Evolutionary conservation across 2,329 filamentous ascomycete genomes (phyloP).

Genomic region (Trichoderma afroharzianum): DNA sequence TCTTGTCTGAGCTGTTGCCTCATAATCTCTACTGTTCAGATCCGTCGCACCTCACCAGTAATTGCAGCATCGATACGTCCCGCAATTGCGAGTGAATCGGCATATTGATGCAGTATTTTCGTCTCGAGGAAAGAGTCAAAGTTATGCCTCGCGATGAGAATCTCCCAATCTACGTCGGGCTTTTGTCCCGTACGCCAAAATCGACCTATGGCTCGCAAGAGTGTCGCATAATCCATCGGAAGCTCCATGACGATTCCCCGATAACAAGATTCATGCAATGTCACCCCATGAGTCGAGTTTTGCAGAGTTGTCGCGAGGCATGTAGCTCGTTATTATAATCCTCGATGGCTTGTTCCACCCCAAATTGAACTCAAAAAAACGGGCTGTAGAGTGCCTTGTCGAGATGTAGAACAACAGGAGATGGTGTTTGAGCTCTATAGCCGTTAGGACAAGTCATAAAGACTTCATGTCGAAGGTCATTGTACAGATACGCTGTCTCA

Average conservation of each 20-base stretch:
- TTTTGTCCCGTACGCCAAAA: background rate
- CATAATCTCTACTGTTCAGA: background rate
- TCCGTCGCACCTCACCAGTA: background rate
- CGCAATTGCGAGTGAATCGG: background rate
- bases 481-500: no score
- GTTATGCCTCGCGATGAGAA: background rate
- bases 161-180: background rate
- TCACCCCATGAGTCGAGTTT: background rate
- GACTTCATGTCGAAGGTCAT: no score
- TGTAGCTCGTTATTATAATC: background rate
- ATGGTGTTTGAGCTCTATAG: no score
- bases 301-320: background rate
- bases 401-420: no score
- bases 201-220: background rate
- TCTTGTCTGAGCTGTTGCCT: background rate
- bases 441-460: no score
- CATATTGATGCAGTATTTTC: background rate
- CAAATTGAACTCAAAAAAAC: no score
- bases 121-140: background rate
- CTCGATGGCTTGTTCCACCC: background rate
- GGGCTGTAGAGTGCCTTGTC: no score
- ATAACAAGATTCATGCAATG: background rate
- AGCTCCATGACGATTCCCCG: background rate
- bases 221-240: background rate
- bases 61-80: background rate